Conservation (phyloP, 2,329 filamentous ascomycete genomes). For the Aspergillus sp. region DNA sequence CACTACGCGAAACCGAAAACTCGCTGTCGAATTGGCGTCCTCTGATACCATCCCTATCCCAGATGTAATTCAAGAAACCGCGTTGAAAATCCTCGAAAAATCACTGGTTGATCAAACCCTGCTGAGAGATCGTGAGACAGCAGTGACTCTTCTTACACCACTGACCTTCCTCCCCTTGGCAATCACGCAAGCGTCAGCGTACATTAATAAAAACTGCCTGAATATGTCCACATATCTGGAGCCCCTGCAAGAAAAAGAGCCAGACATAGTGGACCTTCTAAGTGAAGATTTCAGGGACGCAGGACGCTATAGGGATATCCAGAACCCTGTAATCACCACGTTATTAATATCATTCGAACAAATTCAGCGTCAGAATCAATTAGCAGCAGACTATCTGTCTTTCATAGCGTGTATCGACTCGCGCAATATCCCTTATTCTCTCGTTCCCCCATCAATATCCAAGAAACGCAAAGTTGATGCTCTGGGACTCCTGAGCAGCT, state of each 20-base stretch:
- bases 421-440: conserved; percentile 29
- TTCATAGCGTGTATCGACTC: conserved; percentile 16
- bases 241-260: conserved; percentile 6
- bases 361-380: conserved; percentile 18
- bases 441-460: conserved; percentile 25
- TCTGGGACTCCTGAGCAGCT: conserved; percentile 20
- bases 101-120: neutral
- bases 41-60: conserved; percentile 15
- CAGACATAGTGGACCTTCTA: conserved; percentile 2
- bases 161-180: conserved; percentile 23
- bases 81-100: conserved; percentile 4
- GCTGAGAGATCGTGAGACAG: conserved; percentile 2
- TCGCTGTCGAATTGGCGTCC: conserved; percentile 15
- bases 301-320: conserved; percentile 4
- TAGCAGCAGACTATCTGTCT: conserved; percentile 35
- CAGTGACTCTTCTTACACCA: conserved; percentile 11
- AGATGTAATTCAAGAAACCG: conserved; percentile 12
- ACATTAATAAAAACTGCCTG: conserved; percentile 9
- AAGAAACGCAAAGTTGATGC: conserved; percentile 23
- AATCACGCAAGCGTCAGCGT: conserved; percentile 24
- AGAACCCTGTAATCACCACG: conserved; percentile 4
- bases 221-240: neutral
- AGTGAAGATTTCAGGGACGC: conserved; percentile 9
- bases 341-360: conserved; percentile 12
- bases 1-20: conserved; percentile 22